Evolutionary conservation across 371 early-diverging fungal species (phyloP).

Genomic region (Mucor piriformis): DNA sequence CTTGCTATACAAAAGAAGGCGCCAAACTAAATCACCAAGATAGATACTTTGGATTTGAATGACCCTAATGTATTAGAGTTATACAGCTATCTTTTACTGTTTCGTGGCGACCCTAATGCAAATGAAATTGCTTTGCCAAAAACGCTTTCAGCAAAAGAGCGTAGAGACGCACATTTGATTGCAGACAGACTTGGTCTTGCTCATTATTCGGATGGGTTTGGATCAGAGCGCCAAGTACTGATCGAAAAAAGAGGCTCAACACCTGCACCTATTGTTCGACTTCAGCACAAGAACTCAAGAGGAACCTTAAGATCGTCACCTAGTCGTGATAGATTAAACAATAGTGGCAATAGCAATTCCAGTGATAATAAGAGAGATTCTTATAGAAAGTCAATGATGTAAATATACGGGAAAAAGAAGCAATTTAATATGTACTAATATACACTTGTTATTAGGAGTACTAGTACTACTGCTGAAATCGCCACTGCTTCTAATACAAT

Average conservation of each 20-base stretch:
- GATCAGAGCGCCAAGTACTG: conserved; percentile 41
- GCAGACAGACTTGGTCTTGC: conserved; percentile 58
- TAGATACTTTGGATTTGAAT: conserved; percentile 65
- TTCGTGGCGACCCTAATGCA: conserved; percentile 66
- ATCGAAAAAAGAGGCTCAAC: conserved; percentile 40
- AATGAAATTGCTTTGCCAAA: conserved; percentile 64
- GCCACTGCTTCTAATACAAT: conserved; percentile 15
- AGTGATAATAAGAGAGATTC: conserved; percentile 17
- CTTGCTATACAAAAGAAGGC: background rate
- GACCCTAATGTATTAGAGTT: conserved; percentile 69
- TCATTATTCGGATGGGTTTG: conserved; percentile 60
- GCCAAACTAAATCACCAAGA: background rate
- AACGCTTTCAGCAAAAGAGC: conserved; percentile 50
- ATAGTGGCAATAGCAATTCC: background rate
- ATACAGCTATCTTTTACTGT: conserved; percentile 70
- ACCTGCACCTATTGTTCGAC: conserved; percentile 31
- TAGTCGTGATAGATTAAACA: conserved; percentile 32
- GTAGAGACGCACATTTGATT: conserved; percentile 60
- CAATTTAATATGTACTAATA: background rate
- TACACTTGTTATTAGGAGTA: conserved; percentile 13
- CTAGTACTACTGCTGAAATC: conserved; percentile 19
- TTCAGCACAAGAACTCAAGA: conserved; percentile 29
- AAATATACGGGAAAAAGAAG: conserved; percentile 1
- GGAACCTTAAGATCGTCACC: conserved; percentile 29
- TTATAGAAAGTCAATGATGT: conserved; percentile 42